These are phyloP conservation scores for Paraleonurus japonicus DNA, from an alignment of 257 asterid species.

Conservation along the genomic window DNA sequence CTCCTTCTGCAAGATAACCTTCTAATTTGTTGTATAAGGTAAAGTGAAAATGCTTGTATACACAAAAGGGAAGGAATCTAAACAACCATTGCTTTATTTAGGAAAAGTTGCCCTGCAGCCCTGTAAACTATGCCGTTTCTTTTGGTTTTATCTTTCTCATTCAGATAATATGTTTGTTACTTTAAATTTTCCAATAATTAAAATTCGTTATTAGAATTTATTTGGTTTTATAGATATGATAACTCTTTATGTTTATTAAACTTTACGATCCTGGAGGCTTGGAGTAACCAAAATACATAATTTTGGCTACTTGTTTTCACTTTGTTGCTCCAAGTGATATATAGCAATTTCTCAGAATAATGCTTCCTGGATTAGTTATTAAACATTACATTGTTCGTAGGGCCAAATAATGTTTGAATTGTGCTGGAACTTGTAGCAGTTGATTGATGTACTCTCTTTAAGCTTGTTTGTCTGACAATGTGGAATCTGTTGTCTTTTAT, in stretches of 20 bases:
- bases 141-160: neutral
- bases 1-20: neutral
- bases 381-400: neutral
- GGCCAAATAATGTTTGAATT: neutral
- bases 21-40: neutral
- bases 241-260: neutral
- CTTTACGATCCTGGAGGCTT: constrained; percentile 11
- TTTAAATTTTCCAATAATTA: neutral
- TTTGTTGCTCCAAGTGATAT: constrained; percentile 5
- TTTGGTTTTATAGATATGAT: neutral
- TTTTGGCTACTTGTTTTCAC: neutral
- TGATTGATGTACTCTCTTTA: constrained; percentile 21
- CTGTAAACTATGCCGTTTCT: constrained; percentile 7
- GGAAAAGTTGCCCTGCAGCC: neutral
- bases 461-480: constrained; percentile 24
- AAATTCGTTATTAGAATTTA: neutral
- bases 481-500: constrained; percentile 22
- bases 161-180: neutral
- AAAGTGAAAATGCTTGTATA: constrained; percentile 13
- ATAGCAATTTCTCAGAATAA: constrained; percentile 7
- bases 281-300: constrained; percentile 11
- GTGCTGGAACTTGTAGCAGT: constrained; percentile 16
- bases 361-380: constrained; percentile 8
- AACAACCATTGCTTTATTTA: neutral
- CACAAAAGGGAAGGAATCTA: neutral